Evolutionary conservation across 2,329 filamentous ascomycete species (phyloP).

Genomic region (Ascochyta clinopodiicola): DNA sequence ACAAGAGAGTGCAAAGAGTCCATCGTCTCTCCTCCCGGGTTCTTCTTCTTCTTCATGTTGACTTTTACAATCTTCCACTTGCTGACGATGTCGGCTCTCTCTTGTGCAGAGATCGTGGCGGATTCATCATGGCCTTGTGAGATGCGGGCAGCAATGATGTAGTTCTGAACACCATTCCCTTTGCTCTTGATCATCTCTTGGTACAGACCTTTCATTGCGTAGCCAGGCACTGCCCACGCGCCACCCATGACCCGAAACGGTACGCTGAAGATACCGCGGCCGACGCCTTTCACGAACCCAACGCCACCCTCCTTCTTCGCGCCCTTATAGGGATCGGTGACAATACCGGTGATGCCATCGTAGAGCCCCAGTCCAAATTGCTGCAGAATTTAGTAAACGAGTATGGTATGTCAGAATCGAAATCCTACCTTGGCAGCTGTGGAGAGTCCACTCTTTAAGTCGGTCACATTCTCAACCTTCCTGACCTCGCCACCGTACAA

Average conservation of each 20-base stretch:
- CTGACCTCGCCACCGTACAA: slow-evolving; percentile 85
- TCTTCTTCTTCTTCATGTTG: slow-evolving; percentile 65
- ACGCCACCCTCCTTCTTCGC: slow-evolving; percentile 68
- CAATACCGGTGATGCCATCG: slow-evolving; percentile 80
- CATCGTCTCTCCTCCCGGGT: slow-evolving; percentile 56
- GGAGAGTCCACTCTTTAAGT: slow-evolving; percentile 74
- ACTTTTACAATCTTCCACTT: slow-evolving; percentile 69
- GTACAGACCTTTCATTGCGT: slow-evolving; percentile 82
- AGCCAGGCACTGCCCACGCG: slow-evolving; percentile 71
- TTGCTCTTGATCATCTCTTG: slow-evolving; percentile 76
- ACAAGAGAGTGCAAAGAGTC: slow-evolving; percentile 58
- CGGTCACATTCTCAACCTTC: slow-evolving; percentile 79
- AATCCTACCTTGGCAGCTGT: slow-evolving; percentile 71
- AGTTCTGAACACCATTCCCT: slow-evolving; percentile 75
- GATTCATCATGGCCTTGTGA: slow-evolving; percentile 76
- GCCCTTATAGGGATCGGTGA: slow-evolving; percentile 77
- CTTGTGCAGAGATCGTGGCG: slow-evolving; percentile 59
- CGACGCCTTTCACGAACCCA: slow-evolving; percentile 80
- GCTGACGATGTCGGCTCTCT: slow-evolving; percentile 68
- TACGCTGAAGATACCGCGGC: slow-evolving; percentile 81
- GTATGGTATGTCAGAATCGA: fast-evolving
- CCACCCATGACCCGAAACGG: slow-evolving; percentile 82
- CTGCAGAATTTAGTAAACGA: slow-evolving; percentile 38
- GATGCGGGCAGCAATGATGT: slow-evolving; percentile 78
- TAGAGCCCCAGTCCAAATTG: slow-evolving; percentile 80